Evolutionary conservation across 108 stramenopile species (phyloP), one percentile per base, ranked within the genome.

Genomic region (Nitzschia sp.): DNA sequence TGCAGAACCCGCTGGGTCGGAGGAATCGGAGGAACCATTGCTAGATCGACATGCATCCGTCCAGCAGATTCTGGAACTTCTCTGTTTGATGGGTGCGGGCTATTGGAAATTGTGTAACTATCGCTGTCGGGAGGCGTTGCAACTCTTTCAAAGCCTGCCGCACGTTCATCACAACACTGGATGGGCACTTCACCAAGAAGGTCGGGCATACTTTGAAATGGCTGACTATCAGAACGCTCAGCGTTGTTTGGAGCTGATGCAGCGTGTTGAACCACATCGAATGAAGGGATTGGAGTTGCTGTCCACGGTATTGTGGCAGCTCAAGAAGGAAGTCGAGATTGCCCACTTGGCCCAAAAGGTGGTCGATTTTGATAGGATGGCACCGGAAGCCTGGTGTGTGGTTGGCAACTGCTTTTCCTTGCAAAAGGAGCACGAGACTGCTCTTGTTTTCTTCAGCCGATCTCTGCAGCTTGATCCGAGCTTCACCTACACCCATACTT

Each of bases 401-500:
- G 92, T 97, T 26, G 98, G 98, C 9, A 98, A 98, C 64, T 97
- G 96, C 79, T 95, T 97, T 82, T 95, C 96, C 36, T 79, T 98
- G 30, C 97, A 98, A 76, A 98, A 98, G 68, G 98, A 99, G 65
- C 96, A 97, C 75, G 97, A 98, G 77, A 87, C 94, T 26, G 97
- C 98, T 3, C 74, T 99, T 24, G 83, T 89, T 29, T 97, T 97
- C 67, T 98, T 98, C 64, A 82, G 91, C 58, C 70, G 98, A 66
- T 95, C 96, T 13, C 78, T 97, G 27, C 92, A 92, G 66, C 58
- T 98, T 27, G 94, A 96, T 63, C 90, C 96, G 26, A 64, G 74
- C 26, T 98, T 96, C 75, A 95, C 96, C 21, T 98, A 98, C 74
- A 91, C 95, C 6, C 95, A 97, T 74, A 98, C 97, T 18, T 84